Base-by-base conservation (phyloP, 495 filamentous ascomycete genomes). In the Aspergillus leporis region DNA sequence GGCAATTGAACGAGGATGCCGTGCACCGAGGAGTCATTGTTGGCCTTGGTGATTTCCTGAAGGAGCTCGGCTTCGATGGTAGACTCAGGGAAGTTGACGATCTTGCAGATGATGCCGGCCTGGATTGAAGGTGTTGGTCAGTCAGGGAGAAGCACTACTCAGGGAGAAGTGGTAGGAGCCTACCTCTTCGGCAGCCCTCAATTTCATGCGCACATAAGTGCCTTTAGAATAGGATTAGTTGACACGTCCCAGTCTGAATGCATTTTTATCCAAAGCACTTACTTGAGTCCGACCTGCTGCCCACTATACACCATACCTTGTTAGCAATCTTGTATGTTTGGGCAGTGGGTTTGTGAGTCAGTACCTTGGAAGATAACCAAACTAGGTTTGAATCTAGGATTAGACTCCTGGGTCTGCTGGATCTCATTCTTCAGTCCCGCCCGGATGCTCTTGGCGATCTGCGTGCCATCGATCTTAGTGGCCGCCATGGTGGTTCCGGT, bases 141-240 rank as follows among this genome's bases (percentile, higher is more conserved):
- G 59, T 28, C 45, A 58, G 53, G 19, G 31, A 40, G 19, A 23
- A 38, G 30, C 48, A 48, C 40, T 14, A 23, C 10, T 19, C 12
- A 54, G 55, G 51, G 43, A 45, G 30, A 38, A 36, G 43, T 46
- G 34, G 55, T 25, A 30, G 23, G 4, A 61, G 59, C 68, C 52
- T 78, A 93, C 91, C 83, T 98, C 93, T 71, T 93, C 83, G 30
- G 94, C 94, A 56, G 94, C 94, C 81, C 97, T 98, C 66, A 97
- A 74, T 78, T 98, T 98, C 94, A 98, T 98, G 77, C 92, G 91
- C 72, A 98, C 93, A 90, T 98, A 98, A 40, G 94, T 98, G 70
- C 88, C 90, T 94, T n/a, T 40, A 41, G 66, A 49, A 62, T 53
- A 66, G 62, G 53, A 68, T 74, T 68, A 68, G 70, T 61, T 48